These are phyloP conservation scores for Setomelanomma holmii DNA, from an alignment of 2,329 filamentous ascomycete species.

Conservation along the genomic window DNA sequence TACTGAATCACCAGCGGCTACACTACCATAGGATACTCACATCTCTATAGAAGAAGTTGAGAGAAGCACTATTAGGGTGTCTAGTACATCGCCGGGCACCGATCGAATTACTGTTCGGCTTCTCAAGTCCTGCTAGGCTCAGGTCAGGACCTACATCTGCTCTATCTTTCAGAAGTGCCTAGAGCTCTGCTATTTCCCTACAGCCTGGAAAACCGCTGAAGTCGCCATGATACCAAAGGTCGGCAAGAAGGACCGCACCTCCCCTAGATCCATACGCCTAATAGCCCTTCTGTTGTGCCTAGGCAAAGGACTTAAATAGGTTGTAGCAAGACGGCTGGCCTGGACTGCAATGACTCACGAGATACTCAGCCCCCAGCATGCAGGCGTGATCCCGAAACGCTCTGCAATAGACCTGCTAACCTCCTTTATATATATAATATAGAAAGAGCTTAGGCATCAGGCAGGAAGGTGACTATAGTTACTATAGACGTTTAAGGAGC, in stretches of 20 bases:
- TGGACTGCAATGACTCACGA: too few species aligned
- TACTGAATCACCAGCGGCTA: background rate
- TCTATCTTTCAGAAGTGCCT: too few species aligned
- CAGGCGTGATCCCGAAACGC: too few species aligned
- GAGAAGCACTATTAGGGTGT: background rate
- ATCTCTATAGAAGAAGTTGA: constrained; percentile 5
- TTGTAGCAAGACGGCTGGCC: too few species aligned
- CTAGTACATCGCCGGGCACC: background rate
- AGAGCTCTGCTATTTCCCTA: constrained; percentile 4
- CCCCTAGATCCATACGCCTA: constrained; percentile 1
- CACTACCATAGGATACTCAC: background rate
- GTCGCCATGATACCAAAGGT: constrained; percentile 13
- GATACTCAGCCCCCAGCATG: too few species aligned
- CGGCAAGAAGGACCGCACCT: constrained; percentile 8
- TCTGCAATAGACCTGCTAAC: too few species aligned
- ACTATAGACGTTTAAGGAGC: too few species aligned
- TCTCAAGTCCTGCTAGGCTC: background rate
- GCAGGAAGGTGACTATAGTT: constrained; percentile 10
- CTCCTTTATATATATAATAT: constrained; percentile 8
- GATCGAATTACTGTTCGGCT: background rate
- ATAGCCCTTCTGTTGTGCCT: constrained; percentile 14
- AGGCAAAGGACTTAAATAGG: too few species aligned
- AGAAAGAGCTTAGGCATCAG: constrained; percentile 2
- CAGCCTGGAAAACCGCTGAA: constrained; percentile 3
- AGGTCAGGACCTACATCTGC: background rate